Evolutionary conservation across 2,329 filamentous ascomycete species (phyloP).

Genomic region (Epichloe typhina): DNA sequence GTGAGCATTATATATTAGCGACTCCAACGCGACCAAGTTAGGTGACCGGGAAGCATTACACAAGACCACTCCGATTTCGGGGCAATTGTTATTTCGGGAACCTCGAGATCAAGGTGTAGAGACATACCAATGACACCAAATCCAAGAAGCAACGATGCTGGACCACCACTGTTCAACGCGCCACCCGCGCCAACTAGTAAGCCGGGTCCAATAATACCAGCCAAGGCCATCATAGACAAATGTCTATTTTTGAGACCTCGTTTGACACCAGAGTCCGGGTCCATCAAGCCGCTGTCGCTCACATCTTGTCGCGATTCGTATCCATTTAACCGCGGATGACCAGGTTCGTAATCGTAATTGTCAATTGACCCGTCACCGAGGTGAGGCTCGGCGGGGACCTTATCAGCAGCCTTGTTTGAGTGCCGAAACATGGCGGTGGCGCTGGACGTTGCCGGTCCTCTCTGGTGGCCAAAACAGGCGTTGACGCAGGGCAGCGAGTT

Average conservation of each 20-base stretch:
- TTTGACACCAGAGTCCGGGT: conserved; percentile 53
- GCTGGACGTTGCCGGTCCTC: neutral
- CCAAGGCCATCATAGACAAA: conserved; percentile 52
- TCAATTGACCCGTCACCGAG: conserved; percentile 9
- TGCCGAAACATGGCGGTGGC: conserved; percentile 3
- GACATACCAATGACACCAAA: conserved; percentile 50
- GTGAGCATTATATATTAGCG: neutral
- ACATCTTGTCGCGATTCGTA: conserved; percentile 6
- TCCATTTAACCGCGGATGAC: conserved; percentile 9
- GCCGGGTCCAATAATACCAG: conserved; percentile 54
- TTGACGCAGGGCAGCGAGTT: neutral
- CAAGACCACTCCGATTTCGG: neutral
- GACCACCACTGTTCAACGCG: conserved; percentile 54
- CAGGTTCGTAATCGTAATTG: conserved; percentile 7
- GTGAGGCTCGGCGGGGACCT: neutral
- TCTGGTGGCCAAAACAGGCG: neutral
- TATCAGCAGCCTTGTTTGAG: neutral
- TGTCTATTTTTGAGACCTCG: conserved; percentile 56
- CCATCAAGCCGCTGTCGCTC: conserved; percentile 30
- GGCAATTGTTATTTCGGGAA: neutral
- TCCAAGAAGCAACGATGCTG: conserved; percentile 58
- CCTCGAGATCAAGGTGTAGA: too few species aligned
- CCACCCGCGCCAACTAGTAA: conserved; percentile 59
- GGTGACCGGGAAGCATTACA: neutral
- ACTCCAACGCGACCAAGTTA: neutral